Evolutionary conservation across 192 early-diverging fungal genomes (phyloP).

Genomic region (Entomortierella lignicola): DNA sequence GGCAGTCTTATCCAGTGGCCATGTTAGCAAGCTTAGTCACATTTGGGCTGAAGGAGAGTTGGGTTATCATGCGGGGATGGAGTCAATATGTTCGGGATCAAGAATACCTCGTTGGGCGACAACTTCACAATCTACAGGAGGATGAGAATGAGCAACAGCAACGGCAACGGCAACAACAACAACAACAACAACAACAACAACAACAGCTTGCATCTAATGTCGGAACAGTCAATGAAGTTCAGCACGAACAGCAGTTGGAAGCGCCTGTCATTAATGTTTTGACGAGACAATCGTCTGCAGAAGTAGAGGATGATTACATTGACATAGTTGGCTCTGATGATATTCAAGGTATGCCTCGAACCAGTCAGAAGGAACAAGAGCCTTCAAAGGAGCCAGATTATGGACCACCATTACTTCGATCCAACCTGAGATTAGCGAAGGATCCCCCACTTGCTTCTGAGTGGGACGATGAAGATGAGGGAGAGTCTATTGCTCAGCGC

Average conservation of each 20-base stretch:
- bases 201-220: not conserved
- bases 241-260: not conserved
- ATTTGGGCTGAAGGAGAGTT: conserved; percentile 20
- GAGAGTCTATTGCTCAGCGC: conserved; percentile 14
- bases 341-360: not conserved
- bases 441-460: conserved; percentile 11
- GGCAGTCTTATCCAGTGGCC: conserved; percentile 10
- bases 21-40: conserved; percentile 8
- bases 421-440: not conserved
- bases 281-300: not conserved
- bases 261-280: not conserved
- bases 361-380: not conserved
- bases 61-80: conserved; percentile 27
- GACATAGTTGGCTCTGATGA: not conserved
- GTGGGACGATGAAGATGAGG: conserved; percentile 7
- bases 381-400: not conserved
- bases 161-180: not conserved
- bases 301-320: not conserved
- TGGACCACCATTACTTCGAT: conserved; percentile 8
- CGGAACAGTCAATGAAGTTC: not conserved
- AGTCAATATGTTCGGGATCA: conserved; percentile 44
- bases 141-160: conserved; percentile 6
- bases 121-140: conserved; percentile 35
- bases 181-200: not conserved
- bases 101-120: conserved; percentile 46